Evolutionary conservation across 2,329 filamentous ascomycete species (phyloP).

Genomic region (Lasiodiplodia sp.): DNA sequence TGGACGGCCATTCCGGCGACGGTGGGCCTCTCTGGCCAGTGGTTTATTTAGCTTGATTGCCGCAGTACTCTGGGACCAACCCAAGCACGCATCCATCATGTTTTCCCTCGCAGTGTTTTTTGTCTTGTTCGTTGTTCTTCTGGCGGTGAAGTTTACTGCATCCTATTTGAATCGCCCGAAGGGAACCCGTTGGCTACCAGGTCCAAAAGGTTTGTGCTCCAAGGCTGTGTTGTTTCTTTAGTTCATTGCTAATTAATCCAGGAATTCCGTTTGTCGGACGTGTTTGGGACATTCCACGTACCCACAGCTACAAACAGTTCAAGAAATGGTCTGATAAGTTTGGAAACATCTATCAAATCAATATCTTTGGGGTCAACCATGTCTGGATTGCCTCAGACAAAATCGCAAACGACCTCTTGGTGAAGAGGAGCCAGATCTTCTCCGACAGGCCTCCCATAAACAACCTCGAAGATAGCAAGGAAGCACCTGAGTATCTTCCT

Average conservation of each 20-base stretch:
- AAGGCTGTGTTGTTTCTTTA: not conserved
- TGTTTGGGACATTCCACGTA: slow-evolving; percentile 22
- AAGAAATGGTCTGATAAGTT: slow-evolving; percentile 25
- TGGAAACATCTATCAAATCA: slow-evolving; percentile 23
- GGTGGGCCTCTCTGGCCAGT: too few species aligned
- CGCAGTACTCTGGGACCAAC: accelerated
- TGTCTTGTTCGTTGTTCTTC: too few species aligned
- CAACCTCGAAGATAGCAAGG: slow-evolving; percentile 17
- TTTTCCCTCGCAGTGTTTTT: too few species aligned
- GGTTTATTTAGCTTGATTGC: too few species aligned
- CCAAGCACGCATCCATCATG: too few species aligned
- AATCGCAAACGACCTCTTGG: slow-evolving; percentile 30
- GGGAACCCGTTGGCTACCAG: slow-evolving; percentile 1
- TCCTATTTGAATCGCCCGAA: not conserved
- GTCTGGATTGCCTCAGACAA: slow-evolving; percentile 24
- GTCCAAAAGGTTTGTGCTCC: not conserved
- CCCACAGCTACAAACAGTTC: not conserved
- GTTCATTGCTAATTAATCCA: not conserved
- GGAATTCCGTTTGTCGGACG: slow-evolving; percentile 21
- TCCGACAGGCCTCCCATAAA: slow-evolving; percentile 17
- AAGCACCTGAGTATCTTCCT: slow-evolving; percentile 23
- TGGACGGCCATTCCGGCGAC: too few species aligned
- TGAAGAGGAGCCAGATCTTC: not conserved
- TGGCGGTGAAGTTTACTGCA: too few species aligned
- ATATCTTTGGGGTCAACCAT: slow-evolving; percentile 25